Base-by-base conservation (phyloP, 208 protist species). In the Leishmania tropica region DNA sequence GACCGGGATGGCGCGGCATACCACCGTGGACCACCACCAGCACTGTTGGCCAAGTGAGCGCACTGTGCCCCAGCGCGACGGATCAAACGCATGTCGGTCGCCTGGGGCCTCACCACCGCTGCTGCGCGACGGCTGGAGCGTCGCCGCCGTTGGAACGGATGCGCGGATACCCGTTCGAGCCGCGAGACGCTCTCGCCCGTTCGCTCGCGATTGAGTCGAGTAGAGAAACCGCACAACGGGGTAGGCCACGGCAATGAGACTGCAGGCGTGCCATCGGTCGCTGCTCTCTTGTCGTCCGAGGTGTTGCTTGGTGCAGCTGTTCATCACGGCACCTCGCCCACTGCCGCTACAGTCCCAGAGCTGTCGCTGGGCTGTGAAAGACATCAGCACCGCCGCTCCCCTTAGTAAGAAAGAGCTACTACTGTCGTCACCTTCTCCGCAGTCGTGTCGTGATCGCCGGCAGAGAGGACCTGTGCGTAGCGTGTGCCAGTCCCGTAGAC, bases 1-100 rank as follows among this genome's bases (percentile, higher is more conserved):
- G 35, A 42, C 2, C 13, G 83, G 83, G 40, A 58, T 76, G 35
- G 78, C 83, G 37, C 78, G 74, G 24, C 78, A 80, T 42, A 83
- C 54, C 24, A 86, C 15, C 8, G 75, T 72, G 1, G 83, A 82
- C 83, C 83, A 86, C 51, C 80, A 77, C 78, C 78, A 86, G 54
- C 83, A 86, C 37, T 31, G 73, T 35, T 48, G 78, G 24, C 74
- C 78, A 0, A 77, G 45, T 40, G 37, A 31, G 48, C 70, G 76
- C 45, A 85, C 71, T 15, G 17, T 24, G 1, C 3, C 21, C 71
- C 73, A 67, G 42, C 56, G 35, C 42, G 21, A 68, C 11, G 47
- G 19, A 28, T 1, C 31, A 31, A 60, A 47, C 28, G 28, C 60
- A 45, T 15, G 15, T 13, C 35, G 8, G 51, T 21, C 47, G 71